These are phyloP conservation scores for Sodiomyces alkalinus DNA, from an alignment of 2,329 filamentous ascomycete genomes.

Conservation along the genomic window DNA sequence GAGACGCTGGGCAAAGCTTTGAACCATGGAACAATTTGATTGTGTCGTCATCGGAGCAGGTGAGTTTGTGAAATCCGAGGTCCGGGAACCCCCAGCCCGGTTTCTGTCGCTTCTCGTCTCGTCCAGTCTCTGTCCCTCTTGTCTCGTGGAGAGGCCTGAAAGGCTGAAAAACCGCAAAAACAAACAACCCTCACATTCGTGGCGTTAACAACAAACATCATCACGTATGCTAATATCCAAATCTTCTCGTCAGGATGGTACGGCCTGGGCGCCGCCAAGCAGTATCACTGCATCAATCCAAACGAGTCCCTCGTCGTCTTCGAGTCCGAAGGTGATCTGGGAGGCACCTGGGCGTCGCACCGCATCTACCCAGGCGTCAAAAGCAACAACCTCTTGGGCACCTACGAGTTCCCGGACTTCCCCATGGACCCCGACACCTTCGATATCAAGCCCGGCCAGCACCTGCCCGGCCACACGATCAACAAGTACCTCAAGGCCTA, in stretches of 20 bases:
- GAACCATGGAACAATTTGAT: constrained; percentile 26
- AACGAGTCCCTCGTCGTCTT: constrained; percentile 38
- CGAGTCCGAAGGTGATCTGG: constrained; percentile 40
- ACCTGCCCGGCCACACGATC: constrained; percentile 31
- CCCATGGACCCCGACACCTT: constrained; percentile 46
- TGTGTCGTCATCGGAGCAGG: constrained; percentile 37
- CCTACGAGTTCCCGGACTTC: constrained; percentile 60
- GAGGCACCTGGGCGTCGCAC: constrained; percentile 55
- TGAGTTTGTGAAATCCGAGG: constrained; percentile 19
- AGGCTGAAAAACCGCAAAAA: constrained; percentile 13
- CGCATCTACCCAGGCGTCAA: constrained; percentile 55
- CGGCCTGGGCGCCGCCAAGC: constrained; percentile 47
- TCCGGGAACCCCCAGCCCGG: no score
- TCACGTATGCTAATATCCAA: constrained; percentile 1
- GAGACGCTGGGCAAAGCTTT: neutral
- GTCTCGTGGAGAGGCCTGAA: neutral
- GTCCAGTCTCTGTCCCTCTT: neutral
- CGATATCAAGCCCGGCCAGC: constrained; percentile 26
- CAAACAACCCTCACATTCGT: neutral
- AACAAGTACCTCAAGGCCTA: constrained; percentile 32
- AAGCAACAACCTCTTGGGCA: constrained; percentile 60
- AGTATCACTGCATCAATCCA: constrained; percentile 43
- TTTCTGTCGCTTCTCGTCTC: neutral
- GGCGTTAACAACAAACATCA: neutral
- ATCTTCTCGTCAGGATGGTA: constrained; percentile 22